phyloP scores from a whole-genome alignment of 768 basidiomycete species.

The Punctularia strigosozonata region DNA sequence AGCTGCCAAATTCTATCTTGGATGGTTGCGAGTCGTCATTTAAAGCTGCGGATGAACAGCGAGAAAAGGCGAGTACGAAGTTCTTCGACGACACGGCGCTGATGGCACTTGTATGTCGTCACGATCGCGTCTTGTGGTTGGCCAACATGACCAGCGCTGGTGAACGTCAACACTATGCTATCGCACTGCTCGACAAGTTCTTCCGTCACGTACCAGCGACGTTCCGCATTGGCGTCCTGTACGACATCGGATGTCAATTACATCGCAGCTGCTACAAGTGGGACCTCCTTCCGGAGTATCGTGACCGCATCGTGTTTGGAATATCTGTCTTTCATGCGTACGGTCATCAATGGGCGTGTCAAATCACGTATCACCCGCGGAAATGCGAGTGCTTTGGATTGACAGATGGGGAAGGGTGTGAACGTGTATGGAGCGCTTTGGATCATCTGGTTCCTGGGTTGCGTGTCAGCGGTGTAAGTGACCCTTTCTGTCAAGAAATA shows the following conservation, averaged over 20 bases:
- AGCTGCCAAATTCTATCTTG: slow-evolving; percentile 21
- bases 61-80: slow-evolving; percentile 14
- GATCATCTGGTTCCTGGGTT: slow-evolving; percentile 12
- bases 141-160: slow-evolving; percentile 28
- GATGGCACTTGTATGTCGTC: slow-evolving; percentile 27
- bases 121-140: slow-evolving; percentile 23
- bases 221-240: slow-evolving; percentile 15
- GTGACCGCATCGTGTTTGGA: slow-evolving; percentile 10
- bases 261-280: slow-evolving; percentile 16
- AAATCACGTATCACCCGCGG: slow-evolving; percentile 22
- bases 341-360: slow-evolving; percentile 23
- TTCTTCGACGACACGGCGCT: slow-evolving; percentile 22
- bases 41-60: slow-evolving; percentile 21
- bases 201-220: slow-evolving; percentile 16
- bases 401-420: slow-evolving; percentile 23
- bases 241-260: slow-evolving; percentile 26
- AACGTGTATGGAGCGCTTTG: slow-evolving; percentile 20
- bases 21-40: slow-evolving; percentile 22
- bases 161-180: slow-evolving; percentile 25
- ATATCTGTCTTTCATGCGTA: slow-evolving; percentile 24
- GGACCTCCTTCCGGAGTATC: slow-evolving; percentile 2
- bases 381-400: slow-evolving; percentile 18
- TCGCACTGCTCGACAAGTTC: slow-evolving; percentile 21
- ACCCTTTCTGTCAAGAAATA: slow-evolving; percentile 4
- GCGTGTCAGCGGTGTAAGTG: slow-evolving; percentile 11